These are phyloP conservation scores for Lumnitzera littorea DNA, from an alignment of 345 rosid genomes.

Conservation along the genomic window DNA sequence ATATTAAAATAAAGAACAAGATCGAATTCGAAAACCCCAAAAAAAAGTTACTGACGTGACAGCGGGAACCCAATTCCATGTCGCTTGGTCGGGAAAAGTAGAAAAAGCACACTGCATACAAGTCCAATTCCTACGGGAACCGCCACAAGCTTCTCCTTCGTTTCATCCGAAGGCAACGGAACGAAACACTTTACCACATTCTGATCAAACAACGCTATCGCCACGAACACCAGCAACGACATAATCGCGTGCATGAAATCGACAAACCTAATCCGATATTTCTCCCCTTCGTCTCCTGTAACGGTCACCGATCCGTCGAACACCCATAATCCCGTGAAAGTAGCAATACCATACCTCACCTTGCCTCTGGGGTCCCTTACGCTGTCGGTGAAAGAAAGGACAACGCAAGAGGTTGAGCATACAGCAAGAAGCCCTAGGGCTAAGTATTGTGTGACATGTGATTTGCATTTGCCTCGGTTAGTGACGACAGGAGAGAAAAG, in stretches of 20 bases:
- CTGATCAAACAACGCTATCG: conserved; percentile 56
- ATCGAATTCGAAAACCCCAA: background rate
- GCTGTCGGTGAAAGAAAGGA: conserved; percentile 59
- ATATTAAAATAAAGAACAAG: too few species aligned
- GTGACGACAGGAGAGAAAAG: conserved; percentile 57
- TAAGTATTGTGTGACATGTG: conserved; percentile 27
- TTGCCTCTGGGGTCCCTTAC: conserved; percentile 52
- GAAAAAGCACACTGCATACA: conserved; percentile 43
- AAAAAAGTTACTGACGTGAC: conserved; percentile 14
- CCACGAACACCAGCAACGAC: conserved; percentile 45
- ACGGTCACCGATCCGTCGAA: conserved; percentile 38
- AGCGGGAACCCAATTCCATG: conserved; percentile 70
- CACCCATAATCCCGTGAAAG: conserved; percentile 47
- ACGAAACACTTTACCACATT: conserved; percentile 53
- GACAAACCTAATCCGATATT: conserved; percentile 34
- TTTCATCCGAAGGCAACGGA: conserved; percentile 42
- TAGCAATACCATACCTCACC: conserved; percentile 66
- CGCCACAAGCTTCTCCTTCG: conserved; percentile 25
- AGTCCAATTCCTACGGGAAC: conserved; percentile 47
- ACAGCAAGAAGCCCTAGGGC: conserved; percentile 29
- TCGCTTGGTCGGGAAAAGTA: conserved; percentile 52
- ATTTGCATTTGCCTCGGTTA: conserved; percentile 54
- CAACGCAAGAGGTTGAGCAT: conserved; percentile 45
- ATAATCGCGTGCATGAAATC: conserved; percentile 61
- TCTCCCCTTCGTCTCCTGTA: conserved; percentile 26